A percentile compares a stretch with the other conserved stretches of the same genome.
These are phyloP conservation scores for Chenopodium berlandieri DNA, from an alignment of 148 eudicot genomes.

Conservation along the genomic window DNA sequence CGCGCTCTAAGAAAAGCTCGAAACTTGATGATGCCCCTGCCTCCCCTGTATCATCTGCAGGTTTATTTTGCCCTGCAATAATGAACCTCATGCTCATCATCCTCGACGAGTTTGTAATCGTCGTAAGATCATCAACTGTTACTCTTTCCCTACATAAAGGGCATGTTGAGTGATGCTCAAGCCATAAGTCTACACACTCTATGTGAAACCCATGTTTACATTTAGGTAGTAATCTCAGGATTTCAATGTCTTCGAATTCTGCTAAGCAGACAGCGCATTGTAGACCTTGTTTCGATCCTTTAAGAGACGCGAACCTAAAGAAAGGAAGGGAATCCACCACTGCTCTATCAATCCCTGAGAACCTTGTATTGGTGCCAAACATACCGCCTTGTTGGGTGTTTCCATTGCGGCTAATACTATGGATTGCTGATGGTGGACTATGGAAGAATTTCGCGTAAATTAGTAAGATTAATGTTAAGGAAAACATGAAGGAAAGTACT, in stretches of 20 bases:
- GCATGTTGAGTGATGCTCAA: slow-evolving; percentile 65
- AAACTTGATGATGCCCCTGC: slow-evolving; percentile 16
- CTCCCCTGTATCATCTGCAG: slow-evolving; percentile 14
- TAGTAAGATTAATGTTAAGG: slow-evolving; percentile 48
- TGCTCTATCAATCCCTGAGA: slow-evolving; percentile 55
- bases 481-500: slow-evolving; percentile 50
- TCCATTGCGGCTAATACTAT: slow-evolving; percentile 4
- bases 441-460: slow-evolving; percentile 55
- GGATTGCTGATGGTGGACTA: slow-evolving; percentile 15
- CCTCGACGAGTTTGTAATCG: slow-evolving; percentile 16
- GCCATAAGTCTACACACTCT: slow-evolving; percentile 72
- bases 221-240: slow-evolving; percentile 63
- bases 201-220: slow-evolving; percentile 80
- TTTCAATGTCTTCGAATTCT: slow-evolving; percentile 56
- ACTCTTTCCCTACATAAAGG: slow-evolving; percentile 69
- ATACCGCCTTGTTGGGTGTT: slow-evolving; percentile 14
- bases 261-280: slow-evolving; percentile 79
- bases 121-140: slow-evolving; percentile 36
- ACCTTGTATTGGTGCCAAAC: slow-evolving; percentile 27
- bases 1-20: slow-evolving; percentile 61
- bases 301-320: slow-evolving; percentile 62
- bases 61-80: background rate
- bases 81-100: slow-evolving; percentile 39
- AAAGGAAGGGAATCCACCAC: slow-evolving; percentile 66
- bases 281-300: slow-evolving; percentile 62